Conservation (phyloP, 345 rosid species). For the Sonneratia caseolaris region DNA sequence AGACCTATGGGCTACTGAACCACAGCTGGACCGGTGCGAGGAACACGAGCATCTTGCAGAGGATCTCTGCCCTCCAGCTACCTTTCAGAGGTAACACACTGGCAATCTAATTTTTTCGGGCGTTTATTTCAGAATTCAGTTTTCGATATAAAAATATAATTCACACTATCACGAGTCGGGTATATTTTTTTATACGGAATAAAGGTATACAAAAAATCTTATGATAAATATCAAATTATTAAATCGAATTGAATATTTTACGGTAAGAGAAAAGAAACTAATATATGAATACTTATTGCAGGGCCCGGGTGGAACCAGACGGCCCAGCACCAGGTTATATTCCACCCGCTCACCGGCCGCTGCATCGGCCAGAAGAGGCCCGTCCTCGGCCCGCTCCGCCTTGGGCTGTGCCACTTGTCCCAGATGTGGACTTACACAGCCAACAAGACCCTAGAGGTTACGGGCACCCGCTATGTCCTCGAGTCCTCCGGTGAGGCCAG, state of each 20-base stretch:
- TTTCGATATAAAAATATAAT: no score
- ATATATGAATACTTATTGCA: constrained; percentile 3
- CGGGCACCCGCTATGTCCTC: neutral
- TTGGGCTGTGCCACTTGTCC: constrained; percentile 6
- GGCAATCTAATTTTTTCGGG: neutral
- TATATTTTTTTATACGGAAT: no score
- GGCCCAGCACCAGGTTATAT: constrained; percentile 5
- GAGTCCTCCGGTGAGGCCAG: neutral
- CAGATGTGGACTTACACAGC: constrained; percentile 7
- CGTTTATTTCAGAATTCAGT: no score
- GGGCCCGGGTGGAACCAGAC: constrained; percentile 12
- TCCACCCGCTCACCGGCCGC: constrained; percentile 20
- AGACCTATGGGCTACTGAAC: constrained; percentile 26
- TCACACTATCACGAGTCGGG: no score
- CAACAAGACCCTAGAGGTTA: neutral
- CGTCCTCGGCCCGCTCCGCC: neutral
- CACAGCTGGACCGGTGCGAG: constrained; percentile 17
- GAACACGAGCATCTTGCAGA: neutral
- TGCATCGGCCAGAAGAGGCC: constrained; percentile 6
- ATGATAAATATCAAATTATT: neutral
- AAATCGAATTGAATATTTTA: neutral
- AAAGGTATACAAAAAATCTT: no score
- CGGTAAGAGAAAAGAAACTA: no score
- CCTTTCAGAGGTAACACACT: constrained; percentile 8
- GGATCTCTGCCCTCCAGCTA: constrained; percentile 9